phyloP scores from a whole-genome alignment of 2,329 filamentous ascomycete species.

The Exophiala calicioides region DNA sequence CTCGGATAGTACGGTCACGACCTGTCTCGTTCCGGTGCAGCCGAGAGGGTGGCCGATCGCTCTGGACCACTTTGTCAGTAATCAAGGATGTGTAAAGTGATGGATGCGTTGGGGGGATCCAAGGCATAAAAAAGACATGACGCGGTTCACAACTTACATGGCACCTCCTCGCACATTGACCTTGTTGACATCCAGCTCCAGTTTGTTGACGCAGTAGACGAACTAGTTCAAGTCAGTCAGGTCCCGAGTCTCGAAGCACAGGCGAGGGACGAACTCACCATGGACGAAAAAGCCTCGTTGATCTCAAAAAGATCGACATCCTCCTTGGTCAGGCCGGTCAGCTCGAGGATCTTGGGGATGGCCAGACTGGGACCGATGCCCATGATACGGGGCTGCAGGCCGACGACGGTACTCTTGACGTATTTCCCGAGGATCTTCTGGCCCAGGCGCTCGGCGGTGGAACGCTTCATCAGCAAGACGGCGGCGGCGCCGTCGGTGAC shows the following conservation, averaged over 20 bases:
- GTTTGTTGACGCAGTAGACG: conserved; percentile 86
- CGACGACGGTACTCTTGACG: conserved; percentile 85
- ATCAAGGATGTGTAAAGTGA: no score
- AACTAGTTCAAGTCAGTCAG: conserved; percentile 60
- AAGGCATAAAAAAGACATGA: no score
- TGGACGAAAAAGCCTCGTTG: conserved; percentile 95
- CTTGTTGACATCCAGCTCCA: conserved; percentile 79
- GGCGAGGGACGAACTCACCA: conserved; percentile 40
- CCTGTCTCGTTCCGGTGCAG: conserved; percentile 90
- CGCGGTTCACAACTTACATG: conserved; percentile 49
- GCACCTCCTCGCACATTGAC: conserved; percentile 97
- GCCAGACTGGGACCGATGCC: conserved; percentile 93
- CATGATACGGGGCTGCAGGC: conserved; percentile 92
- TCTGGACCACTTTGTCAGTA: no score
- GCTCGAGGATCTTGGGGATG: conserved; percentile 85
- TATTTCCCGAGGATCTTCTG: conserved; percentile 94
- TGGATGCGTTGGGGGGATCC: no score
- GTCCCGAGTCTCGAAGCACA: not conserved
- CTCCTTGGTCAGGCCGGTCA: conserved; percentile 79
- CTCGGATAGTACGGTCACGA: conserved; percentile 89
- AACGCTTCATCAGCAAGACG: conserved; percentile 93
- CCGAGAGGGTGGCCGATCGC: conserved; percentile 94
- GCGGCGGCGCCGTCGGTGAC: conserved; percentile 95
- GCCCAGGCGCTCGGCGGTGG: conserved; percentile 78
- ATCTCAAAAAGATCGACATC: conserved; percentile 98